Evolutionary conservation across 129 eudicot species (phyloP).

Genomic region (Scalesia atractyloides): DNA sequence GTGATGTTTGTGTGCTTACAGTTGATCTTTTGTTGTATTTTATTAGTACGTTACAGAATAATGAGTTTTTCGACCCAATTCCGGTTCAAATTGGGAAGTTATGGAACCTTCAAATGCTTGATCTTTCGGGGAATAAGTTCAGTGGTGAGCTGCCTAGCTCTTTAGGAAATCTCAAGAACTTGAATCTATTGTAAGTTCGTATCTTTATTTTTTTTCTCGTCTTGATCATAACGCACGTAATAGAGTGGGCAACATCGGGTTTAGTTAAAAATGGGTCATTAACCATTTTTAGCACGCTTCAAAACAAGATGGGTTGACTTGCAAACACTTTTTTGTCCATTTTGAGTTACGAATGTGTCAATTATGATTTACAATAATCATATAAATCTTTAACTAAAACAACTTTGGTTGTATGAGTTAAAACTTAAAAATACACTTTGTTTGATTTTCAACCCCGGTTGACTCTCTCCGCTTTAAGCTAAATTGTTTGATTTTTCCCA

Average conservation of each 20-base stretch:
- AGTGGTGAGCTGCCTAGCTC: conserved; percentile 74
- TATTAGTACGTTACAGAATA: conserved; percentile 82
- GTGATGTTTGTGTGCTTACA: background rate
- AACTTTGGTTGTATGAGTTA: background rate
- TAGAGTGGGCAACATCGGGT: background rate
- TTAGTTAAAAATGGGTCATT: conserved; percentile 2
- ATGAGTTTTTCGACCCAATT: conserved; percentile 71
- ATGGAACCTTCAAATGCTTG: conserved; percentile 82
- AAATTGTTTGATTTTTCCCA: background rate
- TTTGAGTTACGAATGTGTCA: background rate
- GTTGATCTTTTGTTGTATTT: conserved; percentile 1
- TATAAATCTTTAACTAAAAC: background rate
- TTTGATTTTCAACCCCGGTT: background rate
- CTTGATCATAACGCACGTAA: background rate
- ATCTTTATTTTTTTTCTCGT: background rate
- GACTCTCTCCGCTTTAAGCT: background rate
- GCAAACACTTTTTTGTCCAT: background rate
- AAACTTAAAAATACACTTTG: background rate
- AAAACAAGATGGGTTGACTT: background rate
- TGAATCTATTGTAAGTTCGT: conserved; percentile 76
- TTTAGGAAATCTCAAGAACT: conserved; percentile 65
- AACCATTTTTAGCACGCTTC: background rate
- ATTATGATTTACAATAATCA: background rate
- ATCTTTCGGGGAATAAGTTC: conserved; percentile 81
- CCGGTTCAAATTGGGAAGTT: conserved; percentile 73